Evolutionary conservation across 495 filamentous ascomycete species (phyloP).

Genomic region (Glonium stellatum): DNA sequence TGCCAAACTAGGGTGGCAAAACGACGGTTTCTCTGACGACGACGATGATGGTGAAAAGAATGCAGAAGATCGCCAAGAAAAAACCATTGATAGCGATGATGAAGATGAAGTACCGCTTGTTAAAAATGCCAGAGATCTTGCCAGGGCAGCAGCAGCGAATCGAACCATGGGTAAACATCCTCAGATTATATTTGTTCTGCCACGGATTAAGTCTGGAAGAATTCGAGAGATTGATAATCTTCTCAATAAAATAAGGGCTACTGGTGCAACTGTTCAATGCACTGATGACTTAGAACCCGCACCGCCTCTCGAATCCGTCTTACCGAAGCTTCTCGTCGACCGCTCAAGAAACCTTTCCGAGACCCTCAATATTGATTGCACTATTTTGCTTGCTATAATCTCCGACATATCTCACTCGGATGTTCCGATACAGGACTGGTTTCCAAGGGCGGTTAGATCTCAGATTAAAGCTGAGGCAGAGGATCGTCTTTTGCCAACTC

Average conservation of each 20-base stretch:
- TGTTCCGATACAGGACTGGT: constrained; percentile 39
- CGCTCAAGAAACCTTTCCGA: constrained; percentile 49
- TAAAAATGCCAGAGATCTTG: constrained; percentile 49
- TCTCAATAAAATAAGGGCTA: constrained; percentile 49
- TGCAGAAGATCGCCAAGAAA: background rate
- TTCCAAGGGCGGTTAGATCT: constrained; percentile 51
- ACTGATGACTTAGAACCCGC: constrained; percentile 17
- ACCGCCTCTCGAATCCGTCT: constrained; percentile 30
- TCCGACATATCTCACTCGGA: constrained; percentile 63
- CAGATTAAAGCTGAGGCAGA: constrained; percentile 60
- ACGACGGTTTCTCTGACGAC: constrained; percentile 28
- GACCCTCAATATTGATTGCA: constrained; percentile 66
- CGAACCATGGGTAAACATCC: constrained; percentile 49
- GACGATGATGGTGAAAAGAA: constrained; percentile 46
- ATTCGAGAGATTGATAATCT: constrained; percentile 50
- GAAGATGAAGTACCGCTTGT: constrained; percentile 41
- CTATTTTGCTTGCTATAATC: constrained; percentile 60
- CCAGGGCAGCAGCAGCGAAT: constrained; percentile 46
- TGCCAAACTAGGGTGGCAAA: constrained; percentile 37
- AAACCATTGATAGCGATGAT: constrained; percentile 23
- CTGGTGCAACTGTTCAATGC: constrained; percentile 48
- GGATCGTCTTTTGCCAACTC: constrained; percentile 51
- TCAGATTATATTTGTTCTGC: constrained; percentile 51
- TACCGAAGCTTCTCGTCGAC: constrained; percentile 47
- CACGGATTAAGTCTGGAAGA: constrained; percentile 47